Evolutionary conservation across 2,329 filamentous ascomycete genomes (phyloP).

Genomic region (Bipolaris cookei): DNA sequence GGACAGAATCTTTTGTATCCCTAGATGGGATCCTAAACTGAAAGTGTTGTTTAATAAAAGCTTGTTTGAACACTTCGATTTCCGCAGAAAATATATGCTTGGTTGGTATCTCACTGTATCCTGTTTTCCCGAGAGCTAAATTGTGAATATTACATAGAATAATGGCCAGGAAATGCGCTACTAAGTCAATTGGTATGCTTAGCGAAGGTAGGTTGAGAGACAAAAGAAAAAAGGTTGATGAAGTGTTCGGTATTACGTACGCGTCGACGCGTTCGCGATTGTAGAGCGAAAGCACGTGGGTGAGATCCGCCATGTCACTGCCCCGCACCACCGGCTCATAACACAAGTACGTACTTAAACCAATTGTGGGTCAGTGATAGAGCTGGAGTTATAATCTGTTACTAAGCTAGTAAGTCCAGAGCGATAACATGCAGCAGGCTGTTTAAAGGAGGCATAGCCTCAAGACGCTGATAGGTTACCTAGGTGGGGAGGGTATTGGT

Average conservation of each 20-base stretch:
- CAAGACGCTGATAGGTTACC: slow-evolving; percentile 9
- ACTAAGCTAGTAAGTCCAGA: not conserved
- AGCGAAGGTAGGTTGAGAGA: too few species aligned
- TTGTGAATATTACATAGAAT: not conserved
- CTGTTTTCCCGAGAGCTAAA: slow-evolving; percentile 23
- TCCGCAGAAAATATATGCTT: slow-evolving; percentile 56
- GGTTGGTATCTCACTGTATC: slow-evolving; percentile 26
- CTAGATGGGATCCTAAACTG: slow-evolving; percentile 51
- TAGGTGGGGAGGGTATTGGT: slow-evolving; percentile 5
- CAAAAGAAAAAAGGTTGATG: not conserved
- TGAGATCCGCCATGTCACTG: not conserved
- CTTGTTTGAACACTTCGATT: slow-evolving; percentile 56
- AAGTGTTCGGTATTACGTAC: not conserved
- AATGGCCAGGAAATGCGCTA: not conserved
- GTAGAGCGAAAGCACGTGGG: slow-evolving; percentile 11
- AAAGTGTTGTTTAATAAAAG: slow-evolving; percentile 57
- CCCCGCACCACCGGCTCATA: not conserved
- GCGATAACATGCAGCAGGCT: not conserved
- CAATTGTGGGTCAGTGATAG: not conserved
- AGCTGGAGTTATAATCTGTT: not conserved
- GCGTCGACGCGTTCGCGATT: slow-evolving; percentile 1
- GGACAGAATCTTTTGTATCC: slow-evolving; percentile 55
- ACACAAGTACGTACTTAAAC: not conserved
- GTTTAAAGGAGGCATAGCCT: not conserved
- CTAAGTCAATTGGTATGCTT: not conserved